Percentiles rank a stretch among this genome's conserved stretches.
Conservation (phyloP, 208 protist genomes). For the Leishmania arabica region DNA sequence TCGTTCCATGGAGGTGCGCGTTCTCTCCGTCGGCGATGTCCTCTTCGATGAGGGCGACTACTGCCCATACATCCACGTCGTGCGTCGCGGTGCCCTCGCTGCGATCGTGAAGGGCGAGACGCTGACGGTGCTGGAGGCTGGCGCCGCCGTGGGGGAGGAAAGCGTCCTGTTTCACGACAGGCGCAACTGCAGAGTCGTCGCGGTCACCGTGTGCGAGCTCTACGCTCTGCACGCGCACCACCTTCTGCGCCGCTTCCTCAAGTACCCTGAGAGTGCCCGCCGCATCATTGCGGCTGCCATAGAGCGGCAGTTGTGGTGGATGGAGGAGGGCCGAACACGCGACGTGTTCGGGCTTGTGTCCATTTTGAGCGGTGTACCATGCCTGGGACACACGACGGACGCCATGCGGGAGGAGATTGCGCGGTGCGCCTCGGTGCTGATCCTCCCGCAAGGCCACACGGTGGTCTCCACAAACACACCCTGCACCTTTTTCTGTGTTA, state of each 20-base stretch:
- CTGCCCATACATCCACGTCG: slow-evolving; percentile 78
- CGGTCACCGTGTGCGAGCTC: slow-evolving; percentile 74
- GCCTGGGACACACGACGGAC: slow-evolving; percentile 83
- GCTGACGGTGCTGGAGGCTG: slow-evolving; percentile 62
- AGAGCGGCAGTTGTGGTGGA: slow-evolving; percentile 60
- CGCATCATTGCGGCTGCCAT: slow-evolving; percentile 49
- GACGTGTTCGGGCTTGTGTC: slow-evolving; percentile 68
- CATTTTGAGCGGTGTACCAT: slow-evolving; percentile 77
- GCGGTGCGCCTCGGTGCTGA: slow-evolving; percentile 39
- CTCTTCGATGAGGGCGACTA: slow-evolving; percentile 69
- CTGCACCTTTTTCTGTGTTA: slow-evolving; percentile 72
- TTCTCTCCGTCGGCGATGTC: slow-evolving; percentile 76
- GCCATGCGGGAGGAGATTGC: slow-evolving; percentile 66
- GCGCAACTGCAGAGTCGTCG: slow-evolving; percentile 72
- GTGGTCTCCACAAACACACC: slow-evolving; percentile 46
- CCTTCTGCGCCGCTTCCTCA: slow-evolving; percentile 50
- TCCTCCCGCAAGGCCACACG: slow-evolving; percentile 49
- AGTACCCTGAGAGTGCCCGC: slow-evolving; percentile 57
- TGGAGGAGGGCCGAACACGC: slow-evolving; percentile 68
- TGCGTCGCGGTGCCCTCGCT: slow-evolving; percentile 74
- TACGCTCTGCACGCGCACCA: slow-evolving; percentile 74
- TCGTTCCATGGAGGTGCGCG: slow-evolving; percentile 64
- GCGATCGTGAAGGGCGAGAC: slow-evolving; percentile 71
- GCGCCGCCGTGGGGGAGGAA: slow-evolving; percentile 78
- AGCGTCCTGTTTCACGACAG: slow-evolving; percentile 80